Base-by-base conservation (phyloP, 2,329 filamentous ascomycete species). In the Chrysoporthe deuterocubensis region DNA sequence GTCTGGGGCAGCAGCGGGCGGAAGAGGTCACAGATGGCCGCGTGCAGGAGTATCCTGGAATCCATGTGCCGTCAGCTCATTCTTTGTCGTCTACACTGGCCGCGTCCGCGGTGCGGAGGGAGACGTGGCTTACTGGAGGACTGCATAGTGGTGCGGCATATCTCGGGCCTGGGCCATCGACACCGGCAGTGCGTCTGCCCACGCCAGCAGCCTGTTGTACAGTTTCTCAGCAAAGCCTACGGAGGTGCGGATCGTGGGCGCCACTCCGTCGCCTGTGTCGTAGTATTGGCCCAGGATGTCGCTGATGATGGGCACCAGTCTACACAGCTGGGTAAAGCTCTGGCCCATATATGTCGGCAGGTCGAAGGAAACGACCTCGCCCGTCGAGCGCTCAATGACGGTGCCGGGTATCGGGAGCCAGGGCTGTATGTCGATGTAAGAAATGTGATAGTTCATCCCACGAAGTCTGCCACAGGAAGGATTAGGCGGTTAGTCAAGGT, bases 171-270 rank as follows among this genome's bases (percentile, higher is more conserved):
- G 63, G 1, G 59, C 66, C 56, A 71, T 66, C 8, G n/a, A 4
- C 11, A 67, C 52, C 13, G 63, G 66, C 18, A 71, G 56, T 2
- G 42, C 43, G 57, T 71, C 71, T n/a, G 69, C 62, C 72, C 72
- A 73, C 4, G 21, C 64, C 4, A 74, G 70, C 56, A 74, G 42
- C 59, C 64, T 70, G n/a, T 56, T 44, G 61, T 73, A 73, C 26
- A 70, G 69, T 6, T 65, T 4, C 52, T 71, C 66, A 14, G 70
- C 69, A 18, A 72, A 67, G 13, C 40, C 52, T 37, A 71, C 50
- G 3, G 72, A 58, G 32, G 67, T 64, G 14, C 71, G 69, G 18
- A 21, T 48, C 34, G 44, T 48, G 0, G 66, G 32, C n/a, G 66
- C 21, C 9, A 67, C 59, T 18, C 67, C 48, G 40, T 67, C 71